phyloP scores from a whole-genome alignment of 2,329 filamentous ascomycete species.

The Tolypocladium tropicale region DNA sequence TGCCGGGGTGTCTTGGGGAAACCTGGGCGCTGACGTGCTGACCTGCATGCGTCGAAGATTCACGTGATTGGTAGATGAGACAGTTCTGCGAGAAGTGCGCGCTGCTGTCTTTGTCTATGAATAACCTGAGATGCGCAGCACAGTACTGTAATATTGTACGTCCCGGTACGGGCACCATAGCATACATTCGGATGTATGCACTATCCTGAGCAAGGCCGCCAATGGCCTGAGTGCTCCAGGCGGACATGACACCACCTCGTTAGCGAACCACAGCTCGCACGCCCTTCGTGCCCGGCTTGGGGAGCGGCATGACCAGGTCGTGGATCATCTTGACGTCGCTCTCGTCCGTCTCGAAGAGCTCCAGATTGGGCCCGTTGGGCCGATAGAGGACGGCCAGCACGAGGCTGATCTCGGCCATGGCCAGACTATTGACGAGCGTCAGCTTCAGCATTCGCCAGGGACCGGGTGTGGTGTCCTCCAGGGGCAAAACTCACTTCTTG shows the following conservation, averaged over 20 bases:
- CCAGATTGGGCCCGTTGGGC: neutral
- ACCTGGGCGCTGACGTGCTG: neutral
- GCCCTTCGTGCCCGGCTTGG: neutral
- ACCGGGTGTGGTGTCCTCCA: too few species aligned
- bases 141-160: too few species aligned
- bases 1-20: neutral
- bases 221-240: too few species aligned
- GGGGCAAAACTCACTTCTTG: neutral
- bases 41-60: neutral
- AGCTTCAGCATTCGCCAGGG: neutral
- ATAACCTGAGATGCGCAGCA: too few species aligned
- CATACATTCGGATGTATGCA: neutral
- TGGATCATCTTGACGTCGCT: neutral
- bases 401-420: neutral
- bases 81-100: too few species aligned
- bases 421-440: neutral
- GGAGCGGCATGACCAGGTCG: neutral
- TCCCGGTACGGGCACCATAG: neutral
- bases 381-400: neutral
- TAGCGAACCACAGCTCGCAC: neutral
- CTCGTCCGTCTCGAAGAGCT: neutral
- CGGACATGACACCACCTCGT: too few species aligned
- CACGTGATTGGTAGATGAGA: neutral
- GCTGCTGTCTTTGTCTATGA: too few species aligned
- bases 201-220: too few species aligned